Evolutionary conservation across 306 rosid species (phyloP), one percentile per base, ranked within the genome.

Genomic region (Sechiopsis laciniata): DNA sequence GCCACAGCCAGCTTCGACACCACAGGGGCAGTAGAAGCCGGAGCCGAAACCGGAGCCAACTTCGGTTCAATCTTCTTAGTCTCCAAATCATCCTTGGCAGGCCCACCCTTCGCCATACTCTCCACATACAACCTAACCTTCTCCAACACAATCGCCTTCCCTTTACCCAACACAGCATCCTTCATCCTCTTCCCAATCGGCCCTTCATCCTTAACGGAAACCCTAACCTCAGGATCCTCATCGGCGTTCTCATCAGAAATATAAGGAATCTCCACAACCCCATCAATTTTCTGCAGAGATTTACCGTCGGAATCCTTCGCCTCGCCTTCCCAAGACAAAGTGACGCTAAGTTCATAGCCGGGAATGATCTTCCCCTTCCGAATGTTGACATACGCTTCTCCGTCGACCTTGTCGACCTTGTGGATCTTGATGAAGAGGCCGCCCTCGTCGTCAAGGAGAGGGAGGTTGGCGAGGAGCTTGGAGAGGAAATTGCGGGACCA

Each of bases 291-390:
- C 42, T 85, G 90, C 67, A 91, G 69, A 0, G 97, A 82, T 6
- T 67, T 79, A 0, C 95, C 97, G 0, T 79, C 85, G 1, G 83
- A 55, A 46, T 88, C 96, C 55, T 80, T 86, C 5, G 92, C 97
- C 73, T 94, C 99, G 1, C 97, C 99, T 50, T 89, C 91, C 99
- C 99, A 94, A 0, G 85, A 58, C 6, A 94, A 32, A 0, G 76
- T 26, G n/a, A 94, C 81, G 69, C 83, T 86, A 79, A 94, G 82
- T 78, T 91, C 99, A 70, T 94, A 94, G 0, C 99, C 99, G 0
- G 99, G 99, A 15, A 94, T 94, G 66, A 91, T 88, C 55, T 94
- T 94, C 0, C 99, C 99, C 78, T 94, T 94, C 4, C 99, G 97
- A 3, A 94, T 51, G 56, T 94, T 94, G 63, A 94, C 88, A 72